Evolutionary conservation across 345 rosid genomes (phyloP).

Genomic region (Aurinia saxatilis): DNA sequence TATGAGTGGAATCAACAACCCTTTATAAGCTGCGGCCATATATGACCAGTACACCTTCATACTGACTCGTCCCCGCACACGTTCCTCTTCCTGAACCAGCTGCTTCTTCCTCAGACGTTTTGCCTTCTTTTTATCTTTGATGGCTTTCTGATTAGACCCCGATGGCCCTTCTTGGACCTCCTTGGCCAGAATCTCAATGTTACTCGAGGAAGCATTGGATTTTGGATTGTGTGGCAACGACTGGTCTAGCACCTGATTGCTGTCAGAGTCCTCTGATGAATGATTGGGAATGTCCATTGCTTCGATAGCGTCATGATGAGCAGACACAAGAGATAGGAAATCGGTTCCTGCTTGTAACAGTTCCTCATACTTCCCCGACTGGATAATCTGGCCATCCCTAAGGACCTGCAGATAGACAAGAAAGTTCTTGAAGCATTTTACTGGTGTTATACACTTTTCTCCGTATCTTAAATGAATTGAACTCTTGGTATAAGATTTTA

Average conservation of each 20-base stretch:
- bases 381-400: conserved; percentile 85
- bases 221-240: conserved; percentile 33
- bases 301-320: conserved; percentile 96
- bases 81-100: conserved; percentile 98
- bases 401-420: conserved; percentile 50
- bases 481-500: no score
- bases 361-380: conserved; percentile 95
- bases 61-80: conserved; percentile 90
- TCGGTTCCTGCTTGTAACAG: conserved; percentile 98
- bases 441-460: no score
- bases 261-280: conserved; percentile 90
- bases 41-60: conserved; percentile 96
- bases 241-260: conserved; percentile 22
- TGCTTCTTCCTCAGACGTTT: conserved; percentile 87
- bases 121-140: conserved; percentile 69
- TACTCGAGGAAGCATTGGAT: conserved; percentile 45
- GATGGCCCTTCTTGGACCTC: conserved; percentile 87
- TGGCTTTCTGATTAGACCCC: conserved; percentile 63
- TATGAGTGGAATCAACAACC: conserved; percentile 79
- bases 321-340: conserved; percentile 82
- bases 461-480: no score
- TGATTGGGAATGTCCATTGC: conserved; percentile 86
- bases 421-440: no score
- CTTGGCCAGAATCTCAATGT: conserved; percentile 63
- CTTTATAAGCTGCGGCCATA: conserved; percentile 97